phyloP scores from a whole-genome alignment of 192 early-diverging fungal genomes.

The Jimgerdemannia lactiflua region DNA sequence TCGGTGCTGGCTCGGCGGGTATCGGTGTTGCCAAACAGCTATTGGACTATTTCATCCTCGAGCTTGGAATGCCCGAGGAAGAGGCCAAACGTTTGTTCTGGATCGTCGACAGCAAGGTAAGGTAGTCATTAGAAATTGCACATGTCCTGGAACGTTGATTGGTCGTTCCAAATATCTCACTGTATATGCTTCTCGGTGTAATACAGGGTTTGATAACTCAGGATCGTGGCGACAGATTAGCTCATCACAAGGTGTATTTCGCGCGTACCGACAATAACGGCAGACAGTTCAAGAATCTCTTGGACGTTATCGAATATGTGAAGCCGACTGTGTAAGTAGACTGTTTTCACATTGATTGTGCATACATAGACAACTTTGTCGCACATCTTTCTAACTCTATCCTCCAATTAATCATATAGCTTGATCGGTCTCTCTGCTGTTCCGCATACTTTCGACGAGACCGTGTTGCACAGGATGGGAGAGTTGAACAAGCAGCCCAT shows the following conservation, averaged over 20 bases:
- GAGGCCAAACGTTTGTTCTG: constrained; percentile 72
- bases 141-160: neutral
- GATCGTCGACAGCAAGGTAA: constrained; percentile 84
- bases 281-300: constrained; percentile 68
- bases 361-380: neutral
- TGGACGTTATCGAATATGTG: constrained; percentile 81
- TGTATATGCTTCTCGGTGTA: neutral
- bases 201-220: constrained; percentile 74
- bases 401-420: neutral
- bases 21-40: constrained; percentile 94
- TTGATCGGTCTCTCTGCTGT: constrained; percentile 87
- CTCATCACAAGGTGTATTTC: constrained; percentile 83
- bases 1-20: constrained; percentile 92
- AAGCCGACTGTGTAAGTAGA: constrained; percentile 66
- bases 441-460: constrained; percentile 72
- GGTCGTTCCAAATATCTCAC: neutral
- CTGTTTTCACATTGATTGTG: neutral
- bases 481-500: constrained; percentile 75
- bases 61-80: constrained; percentile 70
- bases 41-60: constrained; percentile 74
- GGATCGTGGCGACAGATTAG: constrained; percentile 84
- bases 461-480: constrained; percentile 73
- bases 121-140: neutral
- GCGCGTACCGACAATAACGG: constrained; percentile 83
- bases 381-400: neutral